Base-by-base conservation (phyloP, 305 asterid species). In the Nicotiana rustica region DNA sequence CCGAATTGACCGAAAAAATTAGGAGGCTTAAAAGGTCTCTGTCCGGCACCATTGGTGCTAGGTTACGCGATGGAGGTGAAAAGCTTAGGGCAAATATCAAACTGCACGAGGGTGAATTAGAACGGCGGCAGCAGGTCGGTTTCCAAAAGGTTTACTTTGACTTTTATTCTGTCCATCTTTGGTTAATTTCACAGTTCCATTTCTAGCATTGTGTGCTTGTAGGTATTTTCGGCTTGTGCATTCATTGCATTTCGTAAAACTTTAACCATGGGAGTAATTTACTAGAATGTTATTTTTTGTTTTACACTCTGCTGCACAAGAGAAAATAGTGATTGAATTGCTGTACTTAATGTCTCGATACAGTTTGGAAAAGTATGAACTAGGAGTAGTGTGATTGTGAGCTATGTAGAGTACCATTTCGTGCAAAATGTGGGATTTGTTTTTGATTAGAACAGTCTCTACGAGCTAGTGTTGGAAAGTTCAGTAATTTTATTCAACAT, bases 11-110 rank as follows among this genome's bases (percentile, higher is more conserved):
- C 0, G 90, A 70, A 0, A 71, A 18, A 69, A 82, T 89, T 81
- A 9, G 5, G 13, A 85, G 96, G 86, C 2, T 2, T 5, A 86
- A 19, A 69, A 5, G 0, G 0, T 8, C 60, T 18, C n/a, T 2
- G 8, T 66, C 78, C 6, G 1, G 10, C 1, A 7, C 0, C 15
- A 1, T n/a, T 83, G 10, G 67, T 25, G 2, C 1, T 62, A 85
- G 0, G 6, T 85, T 90, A 87, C 8, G 35, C 1, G 97, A 94
- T 59, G 90, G 92, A 19, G 98, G 98, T 13, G 86, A 17, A 18
- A 91, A 89, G 88, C 38, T 86, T 18, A 81, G 52, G 77, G 35
- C 6, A n/a, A 13, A 0, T 29, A 14, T 91, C 75, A 56, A 49
- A 84, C 82, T 6, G 44, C 36, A 21, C 3, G 91, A 88, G 86